Conservation (phyloP, 169 alveolate species). For the Plasmodium malariae region DNA sequence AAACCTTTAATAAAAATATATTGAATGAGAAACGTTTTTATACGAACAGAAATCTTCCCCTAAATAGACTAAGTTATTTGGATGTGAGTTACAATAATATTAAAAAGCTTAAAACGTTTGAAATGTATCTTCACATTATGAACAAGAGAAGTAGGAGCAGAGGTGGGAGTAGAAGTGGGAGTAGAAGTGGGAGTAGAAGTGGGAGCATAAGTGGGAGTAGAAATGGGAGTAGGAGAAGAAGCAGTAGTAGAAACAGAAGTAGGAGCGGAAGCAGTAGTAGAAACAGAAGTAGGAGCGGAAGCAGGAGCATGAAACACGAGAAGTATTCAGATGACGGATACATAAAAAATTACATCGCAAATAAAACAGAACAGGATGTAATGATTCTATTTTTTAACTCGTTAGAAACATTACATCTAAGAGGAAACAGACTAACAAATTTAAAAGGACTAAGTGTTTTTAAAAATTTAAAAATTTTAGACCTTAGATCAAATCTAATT, state of each 20-base stretch:
- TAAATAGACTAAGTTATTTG: slow-evolving; percentile 21
- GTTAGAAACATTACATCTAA: slow-evolving; percentile 35
- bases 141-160: slow-evolving; percentile 4
- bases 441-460: slow-evolving; percentile 60
- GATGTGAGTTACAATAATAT: slow-evolving; percentile 66
- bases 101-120: slow-evolving; percentile 47
- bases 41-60: slow-evolving; percentile 35
- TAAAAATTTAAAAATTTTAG: slow-evolving; percentile 32
- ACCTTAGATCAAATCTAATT: slow-evolving; percentile 49
- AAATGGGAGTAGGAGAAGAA: background rate
- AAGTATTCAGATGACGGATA: slow-evolving; percentile 33
- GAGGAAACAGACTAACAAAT: slow-evolving; percentile 56
- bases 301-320: background rate
- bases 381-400: slow-evolving; percentile 71
- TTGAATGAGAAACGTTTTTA: slow-evolving; percentile 32
- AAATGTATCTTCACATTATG: slow-evolving; percentile 29
- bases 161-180: too few relatives aligned
- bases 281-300: too few relatives aligned
- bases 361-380: slow-evolving; percentile 66
- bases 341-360: slow-evolving; percentile 28
- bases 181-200: too few relatives aligned
- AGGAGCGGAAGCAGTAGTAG: too few relatives aligned
- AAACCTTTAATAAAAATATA: background rate
- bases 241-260: background rate
- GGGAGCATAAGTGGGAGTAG: too few relatives aligned